Base-by-base conservation (phyloP, 2,329 filamentous ascomycete species). In the Alternaria sp. region DNA sequence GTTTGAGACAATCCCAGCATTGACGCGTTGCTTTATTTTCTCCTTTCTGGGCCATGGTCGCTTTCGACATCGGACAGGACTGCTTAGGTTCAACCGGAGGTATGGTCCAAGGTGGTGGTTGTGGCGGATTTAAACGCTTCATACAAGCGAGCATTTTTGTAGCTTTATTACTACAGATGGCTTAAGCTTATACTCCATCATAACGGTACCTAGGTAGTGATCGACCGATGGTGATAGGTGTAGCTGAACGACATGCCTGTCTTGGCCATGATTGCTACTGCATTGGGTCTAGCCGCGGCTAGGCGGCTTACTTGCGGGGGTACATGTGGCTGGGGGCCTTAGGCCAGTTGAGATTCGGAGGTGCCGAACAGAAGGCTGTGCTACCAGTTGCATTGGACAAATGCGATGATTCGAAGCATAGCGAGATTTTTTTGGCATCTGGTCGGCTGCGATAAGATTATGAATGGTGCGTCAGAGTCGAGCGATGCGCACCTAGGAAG, bases 1-100 rank as follows among this genome's bases (percentile, higher is more conserved):
- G 68, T 51, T 71, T 73, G 25, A 74, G 62, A 52, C 75, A 77
- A 27, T 73, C 74, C 75, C 74, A 77, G 58, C 74, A 77, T 64
- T 76, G 75, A 2, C 71, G 69, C 3, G 55, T 66, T 57, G 73
- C 68, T 59, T 68, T 71, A 18, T 60, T 44, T 59, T 67, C 63
- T 58, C 65, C 67, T 8, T 44, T 64, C 66, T 61, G 59, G 53
- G 63, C 18, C 11, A 55, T 38, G 58, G 52, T 61, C 59, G 30
- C 46, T 25, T 49, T 6, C 10, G 20, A n/a, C 12, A 18, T 18
- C 20, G 30, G 20, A 7, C 6, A n/a, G 18, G 11, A 43, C 7
- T 22, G 40, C 40, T 16, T 46, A 36, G n/a, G 25, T 11, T 44
- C 14, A 32, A 40, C 7, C n/a, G 18, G 34, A 38, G 16, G 28